Base-by-base conservation (phyloP, 202 grass and related monocot species). In the Elaeis oleifera region DNA sequence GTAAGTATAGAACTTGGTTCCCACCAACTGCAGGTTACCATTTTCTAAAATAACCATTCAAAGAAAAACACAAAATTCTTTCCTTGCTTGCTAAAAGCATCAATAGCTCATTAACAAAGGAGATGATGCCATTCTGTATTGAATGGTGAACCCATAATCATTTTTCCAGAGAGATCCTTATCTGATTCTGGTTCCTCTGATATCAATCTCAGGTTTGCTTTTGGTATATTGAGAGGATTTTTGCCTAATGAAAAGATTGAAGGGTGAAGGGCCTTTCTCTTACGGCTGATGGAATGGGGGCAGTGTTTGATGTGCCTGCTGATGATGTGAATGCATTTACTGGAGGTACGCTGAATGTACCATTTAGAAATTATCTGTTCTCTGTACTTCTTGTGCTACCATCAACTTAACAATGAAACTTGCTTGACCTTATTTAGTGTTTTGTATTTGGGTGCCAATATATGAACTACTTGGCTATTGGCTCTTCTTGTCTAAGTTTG, bases 231-330 rank as follows among this genome's bases (percentile, higher is more conserved):
- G 64, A 94, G 73, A 74, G 89, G 75, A 80, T 89, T 94, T 54
- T 76, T 94, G 75, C 85, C 94, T 71, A 85, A 94, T 60, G 85
- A 94, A 7, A 86, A 76, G 63, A 78, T 99, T 75, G 74, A 71
- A 71, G 80, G 54, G 60, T 94, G 27, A 89, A 94, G 53, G 82
- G 88, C 49, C 70, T 91, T 3, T 71, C 85, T 56, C 62, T 99
- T 6, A 99, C 88, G 1, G 59, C 73, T 61, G 88, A 99, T 74
- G 87, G 94, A n/a, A 87, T 59, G 39, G 80, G 94, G 8, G 88
- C 81, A 54, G 88, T 99, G 23, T 99, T 99, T 78, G 94, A 99
- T 87, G 82, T 99, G 71, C 94, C 94, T 75, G 79, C 78, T 59
- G 78, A 78, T 61, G 94, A 99, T 49, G 88, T 86, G 39, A 62